Evolutionary conservation across 2,329 filamentous ascomycete genomes (phyloP).

Genomic region (Phoma sp.): DNA sequence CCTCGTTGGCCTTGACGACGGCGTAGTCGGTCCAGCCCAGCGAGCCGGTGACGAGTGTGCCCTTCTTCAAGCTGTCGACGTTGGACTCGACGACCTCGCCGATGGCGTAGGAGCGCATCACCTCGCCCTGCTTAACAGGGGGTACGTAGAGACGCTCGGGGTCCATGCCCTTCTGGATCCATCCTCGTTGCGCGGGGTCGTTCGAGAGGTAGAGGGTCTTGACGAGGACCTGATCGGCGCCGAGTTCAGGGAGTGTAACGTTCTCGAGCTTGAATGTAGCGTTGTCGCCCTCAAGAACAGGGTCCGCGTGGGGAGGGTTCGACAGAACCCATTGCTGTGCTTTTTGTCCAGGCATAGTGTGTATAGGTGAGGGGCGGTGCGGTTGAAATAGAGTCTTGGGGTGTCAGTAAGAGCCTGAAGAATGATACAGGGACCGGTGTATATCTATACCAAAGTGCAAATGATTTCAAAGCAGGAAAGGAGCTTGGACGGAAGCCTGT

Average conservation of each 20-base stretch:
- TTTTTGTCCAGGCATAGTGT: conserved; percentile 39
- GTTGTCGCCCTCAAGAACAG: conserved; percentile 45
- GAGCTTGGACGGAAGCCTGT: conserved; percentile 4
- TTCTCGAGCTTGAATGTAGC: conserved; percentile 51
- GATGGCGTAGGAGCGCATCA: conserved; percentile 70
- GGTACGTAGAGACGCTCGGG: conserved; percentile 55
- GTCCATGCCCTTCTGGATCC: conserved; percentile 53
- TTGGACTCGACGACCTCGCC: conserved; percentile 67
- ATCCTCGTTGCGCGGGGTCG: conserved; percentile 60
- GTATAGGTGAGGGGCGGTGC: not conserved
- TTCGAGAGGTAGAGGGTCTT: conserved; percentile 58
- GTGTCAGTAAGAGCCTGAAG: not conserved
- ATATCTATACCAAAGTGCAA: conserved; percentile 8
- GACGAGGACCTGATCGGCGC: conserved; percentile 53
- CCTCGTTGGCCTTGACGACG: conserved; percentile 52
- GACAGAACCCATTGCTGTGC: conserved; percentile 54
- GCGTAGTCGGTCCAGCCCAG: conserved; percentile 71
- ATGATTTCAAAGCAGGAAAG: conserved; percentile 11
- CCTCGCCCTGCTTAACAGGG: conserved; percentile 52
- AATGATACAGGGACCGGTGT: not conserved
- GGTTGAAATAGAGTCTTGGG: not conserved
- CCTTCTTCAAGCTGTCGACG: conserved; percentile 59
- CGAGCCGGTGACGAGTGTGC: conserved; percentile 62
- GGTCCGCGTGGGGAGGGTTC: conserved; percentile 48
- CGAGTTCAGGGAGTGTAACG: conserved; percentile 43